A percentile compares a stretch with the other conserved stretches of the same genome.
Evolutionary conservation across 2,329 filamentous ascomycete genomes (phyloP).

Genomic region (Tolypocladium ovalisporum): DNA sequence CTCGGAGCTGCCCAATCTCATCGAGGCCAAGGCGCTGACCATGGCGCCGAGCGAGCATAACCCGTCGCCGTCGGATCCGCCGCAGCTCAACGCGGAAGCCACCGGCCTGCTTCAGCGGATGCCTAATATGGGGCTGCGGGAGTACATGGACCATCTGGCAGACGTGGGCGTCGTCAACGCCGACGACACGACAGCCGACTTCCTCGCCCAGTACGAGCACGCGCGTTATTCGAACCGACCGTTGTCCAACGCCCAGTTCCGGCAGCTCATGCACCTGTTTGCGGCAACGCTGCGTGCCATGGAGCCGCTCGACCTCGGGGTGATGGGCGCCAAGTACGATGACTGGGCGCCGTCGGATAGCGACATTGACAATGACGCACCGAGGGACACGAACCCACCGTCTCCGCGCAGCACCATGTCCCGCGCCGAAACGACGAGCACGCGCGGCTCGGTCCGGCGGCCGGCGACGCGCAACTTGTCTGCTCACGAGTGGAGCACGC

Average conservation of each 20-base stretch:
- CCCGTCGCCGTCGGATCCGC: slow-evolving; percentile 26
- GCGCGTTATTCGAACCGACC: slow-evolving; percentile 70
- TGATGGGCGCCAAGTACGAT: slow-evolving; percentile 28
- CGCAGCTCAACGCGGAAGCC: slow-evolving; percentile 52
- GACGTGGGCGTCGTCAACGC: slow-evolving; percentile 50
- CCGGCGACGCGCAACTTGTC: slow-evolving; percentile 26
- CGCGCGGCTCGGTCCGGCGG: slow-evolving; percentile 18
- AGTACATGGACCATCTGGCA: slow-evolving; percentile 65
- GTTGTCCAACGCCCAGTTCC: slow-evolving; percentile 61
- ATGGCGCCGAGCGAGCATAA: slow-evolving; percentile 52
- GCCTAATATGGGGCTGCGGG: slow-evolving; percentile 60
- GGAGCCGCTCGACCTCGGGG: slow-evolving; percentile 46
- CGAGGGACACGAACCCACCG: slow-evolving; percentile 28
- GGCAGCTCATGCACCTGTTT: slow-evolving; percentile 73
- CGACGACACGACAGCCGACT: slow-evolving; percentile 40
- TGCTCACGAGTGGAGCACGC: slow-evolving; percentile 33
- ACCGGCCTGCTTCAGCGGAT: slow-evolving; percentile 63
- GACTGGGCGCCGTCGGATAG: slow-evolving; percentile 21
- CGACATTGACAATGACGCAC: slow-evolving; percentile 35
- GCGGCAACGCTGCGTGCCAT: slow-evolving; percentile 70
- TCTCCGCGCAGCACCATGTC: slow-evolving; percentile 23
- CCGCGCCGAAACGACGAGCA: slow-evolving; percentile 17
- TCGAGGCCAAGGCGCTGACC: slow-evolving; percentile 88
- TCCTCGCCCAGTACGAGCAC: slow-evolving; percentile 68
- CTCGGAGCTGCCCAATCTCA: slow-evolving; percentile 73